Evolutionary conservation across 257 asterid species (phyloP).

Genomic region (Leonotis leonurus): DNA sequence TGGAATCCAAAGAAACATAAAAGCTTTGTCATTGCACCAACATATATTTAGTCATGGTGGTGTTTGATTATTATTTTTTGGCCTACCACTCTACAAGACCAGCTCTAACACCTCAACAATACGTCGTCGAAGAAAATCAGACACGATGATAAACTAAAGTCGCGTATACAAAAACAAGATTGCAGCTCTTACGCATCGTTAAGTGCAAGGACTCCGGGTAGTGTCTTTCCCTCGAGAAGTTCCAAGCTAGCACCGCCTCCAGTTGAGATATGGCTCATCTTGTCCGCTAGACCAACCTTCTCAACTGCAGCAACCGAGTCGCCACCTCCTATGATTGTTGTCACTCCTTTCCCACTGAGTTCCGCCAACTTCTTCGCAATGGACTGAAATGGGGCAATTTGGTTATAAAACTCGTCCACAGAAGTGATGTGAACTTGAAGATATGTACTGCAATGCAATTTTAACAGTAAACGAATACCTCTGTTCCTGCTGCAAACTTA

Average conservation of each 20-base stretch:
- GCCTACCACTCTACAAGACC: conserved; percentile 19
- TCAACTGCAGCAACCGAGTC: conserved; percentile 96
- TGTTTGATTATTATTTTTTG: conserved; percentile 30
- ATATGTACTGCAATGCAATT: background rate
- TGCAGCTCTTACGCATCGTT: conserved; percentile 45
- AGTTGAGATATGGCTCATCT: conserved; percentile 94
- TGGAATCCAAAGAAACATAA: background rate
- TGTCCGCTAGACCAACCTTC: conserved; percentile 84
- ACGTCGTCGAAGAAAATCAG: conserved; percentile 6
- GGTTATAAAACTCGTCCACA: background rate
- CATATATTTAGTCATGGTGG: conserved; percentile 9
- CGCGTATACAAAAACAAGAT: background rate
- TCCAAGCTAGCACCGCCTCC: conserved; percentile 97
- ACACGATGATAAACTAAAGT: background rate
- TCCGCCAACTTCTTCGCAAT: conserved; percentile 76
- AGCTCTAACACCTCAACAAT: conserved; percentile 16
- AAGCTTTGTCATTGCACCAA: conserved; percentile 15
- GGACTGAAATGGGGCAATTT: conserved; percentile 27
- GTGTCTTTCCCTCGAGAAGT: conserved; percentile 79
- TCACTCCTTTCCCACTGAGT: conserved; percentile 83
- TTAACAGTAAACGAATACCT: conserved; percentile 30
- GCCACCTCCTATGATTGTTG: conserved; percentile 89
- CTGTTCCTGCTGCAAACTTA: conserved; percentile 84
- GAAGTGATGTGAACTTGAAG: background rate
- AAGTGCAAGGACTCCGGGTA: conserved; percentile 83